Evolutionary conservation across 1,284 basidiomycete genomes (phyloP).

Genomic region (Trichosporon asahii): DNA sequence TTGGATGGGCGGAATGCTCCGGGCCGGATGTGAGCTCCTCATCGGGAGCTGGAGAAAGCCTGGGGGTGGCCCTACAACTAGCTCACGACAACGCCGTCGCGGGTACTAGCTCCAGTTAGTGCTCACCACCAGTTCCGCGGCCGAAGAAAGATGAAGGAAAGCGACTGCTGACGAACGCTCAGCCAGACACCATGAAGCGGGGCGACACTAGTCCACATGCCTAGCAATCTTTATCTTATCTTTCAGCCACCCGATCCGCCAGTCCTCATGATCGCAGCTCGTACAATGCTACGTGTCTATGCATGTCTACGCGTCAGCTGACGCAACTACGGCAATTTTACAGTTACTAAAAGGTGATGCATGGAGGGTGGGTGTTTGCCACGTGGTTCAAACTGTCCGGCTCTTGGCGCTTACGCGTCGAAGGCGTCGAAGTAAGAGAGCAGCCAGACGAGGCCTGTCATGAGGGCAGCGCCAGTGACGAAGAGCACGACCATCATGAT

Average conservation of each 20-base stretch:
- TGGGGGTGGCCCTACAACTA: no score
- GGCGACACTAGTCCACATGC: no score
- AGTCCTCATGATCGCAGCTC: neutral
- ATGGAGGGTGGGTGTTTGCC: neutral
- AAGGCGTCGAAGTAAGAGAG: neutral
- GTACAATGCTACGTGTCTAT: slow-evolving; percentile 1
- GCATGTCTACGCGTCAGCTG: neutral
- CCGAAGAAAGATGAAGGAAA: no score
- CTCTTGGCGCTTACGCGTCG: neutral
- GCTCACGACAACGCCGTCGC: no score
- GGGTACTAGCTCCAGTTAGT: no score
- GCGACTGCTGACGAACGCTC: no score
- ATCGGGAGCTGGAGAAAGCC: no score
- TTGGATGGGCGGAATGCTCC: no score
- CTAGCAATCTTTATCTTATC: neutral
- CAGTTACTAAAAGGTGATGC: neutral
- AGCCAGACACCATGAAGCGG: no score
- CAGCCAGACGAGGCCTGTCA: neutral
- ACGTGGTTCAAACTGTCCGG: neutral
- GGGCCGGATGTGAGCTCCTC: no score
- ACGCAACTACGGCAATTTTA: neutral
- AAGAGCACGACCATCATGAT: slow-evolving; percentile 1
- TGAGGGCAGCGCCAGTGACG: neutral
- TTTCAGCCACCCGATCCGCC: neutral
- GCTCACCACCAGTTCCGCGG: no score